Base-by-base conservation (phyloP, 257 asterid species). In the Verbena officinalis region DNA sequence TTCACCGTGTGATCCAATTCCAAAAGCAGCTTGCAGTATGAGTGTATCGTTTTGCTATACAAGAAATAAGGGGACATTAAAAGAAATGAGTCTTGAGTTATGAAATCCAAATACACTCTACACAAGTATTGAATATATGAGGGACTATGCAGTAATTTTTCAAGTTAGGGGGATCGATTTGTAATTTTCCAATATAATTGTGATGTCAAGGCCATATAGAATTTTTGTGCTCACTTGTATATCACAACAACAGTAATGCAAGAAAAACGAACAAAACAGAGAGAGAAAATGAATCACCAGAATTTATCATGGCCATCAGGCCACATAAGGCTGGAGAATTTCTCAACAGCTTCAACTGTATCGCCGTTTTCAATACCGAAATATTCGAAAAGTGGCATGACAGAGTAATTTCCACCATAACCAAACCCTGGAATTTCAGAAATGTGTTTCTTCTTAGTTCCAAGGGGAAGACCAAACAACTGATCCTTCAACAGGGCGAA, bases 321-420 rank as follows among this genome's bases (percentile, higher is more conserved):
- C 83, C 83, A 82, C 81, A 82, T 39, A 51, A 65, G 71, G 21
- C 17, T 36, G 19, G 83, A 60, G 20, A 82, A 82, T 14, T 36
- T 44, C 10, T 62, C 5, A 1, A 27, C 64, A 15, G 64, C 54
- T 8, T 71, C 55, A 23, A 61, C 30, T n/a, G 72, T 23, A 10
- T 17, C 62, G 10, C 72, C 72, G 33, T 82, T 27, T 69, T 31
- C 72, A 15, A 82, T 63, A 11, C 83, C 88, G 21, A 79, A 62
- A 27, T 66, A 71, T 52, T 82, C 88, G 23, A 70, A 70, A 0
- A 77, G 63, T 10, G 88, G 88, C 83, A 74, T 79, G 0, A 1
- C 30, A 0, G 70, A 6, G 27, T 43, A 66, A 12, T 59, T 57
- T 1, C 79, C 79, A 40, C 78, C 72, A 55, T 79, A 79, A 0